Evolutionary conservation across 495 filamentous ascomycete species (phyloP).

Genomic region (Pseudotulostoma volvatum): DNA sequence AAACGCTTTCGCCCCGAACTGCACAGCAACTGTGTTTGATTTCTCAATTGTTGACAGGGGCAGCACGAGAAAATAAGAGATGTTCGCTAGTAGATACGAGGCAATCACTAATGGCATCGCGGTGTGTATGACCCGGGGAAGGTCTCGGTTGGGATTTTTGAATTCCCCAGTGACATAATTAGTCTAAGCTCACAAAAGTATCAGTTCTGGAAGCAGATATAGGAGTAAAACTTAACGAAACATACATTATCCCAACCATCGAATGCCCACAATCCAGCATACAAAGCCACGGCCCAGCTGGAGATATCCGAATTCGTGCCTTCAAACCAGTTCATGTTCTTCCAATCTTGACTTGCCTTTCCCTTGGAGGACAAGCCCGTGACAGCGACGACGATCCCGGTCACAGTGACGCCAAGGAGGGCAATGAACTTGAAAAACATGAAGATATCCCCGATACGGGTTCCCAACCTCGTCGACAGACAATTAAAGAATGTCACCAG

Average conservation of each 20-base stretch:
- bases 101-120: conserved; percentile 90
- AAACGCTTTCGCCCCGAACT: conserved; percentile 83
- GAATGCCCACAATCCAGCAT: conserved; percentile 93
- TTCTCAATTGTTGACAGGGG: conserved; percentile 62
- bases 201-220: too few relatives aligned
- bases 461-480: conserved; percentile 74
- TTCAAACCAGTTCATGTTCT: conserved; percentile 73
- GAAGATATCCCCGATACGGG: conserved; percentile 69
- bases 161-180: conserved; percentile 98
- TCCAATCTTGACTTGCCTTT: conserved; percentile 72
- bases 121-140: conserved; percentile 90
- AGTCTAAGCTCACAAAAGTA: too few relatives aligned
- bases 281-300: conserved; percentile 80
- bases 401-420: conserved; percentile 70
- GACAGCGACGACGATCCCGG: conserved; percentile 74
- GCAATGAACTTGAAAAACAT: conserved; percentile 96
- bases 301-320: conserved; percentile 64
- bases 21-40: conserved; percentile 82
- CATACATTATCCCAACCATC: conserved; percentile 97
- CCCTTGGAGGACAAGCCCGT: conserved; percentile 70
- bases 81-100: conserved; percentile 77
- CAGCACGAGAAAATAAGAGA: conserved; percentile 91
- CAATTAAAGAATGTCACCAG: conserved; percentile 74
- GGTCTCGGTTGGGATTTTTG: conserved; percentile 72
- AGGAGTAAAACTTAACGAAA: conserved; percentile 7